phyloP scores from a whole-genome alignment of 2,329 filamentous ascomycete genomes.

The Colletotrichum plurivorum region DNA sequence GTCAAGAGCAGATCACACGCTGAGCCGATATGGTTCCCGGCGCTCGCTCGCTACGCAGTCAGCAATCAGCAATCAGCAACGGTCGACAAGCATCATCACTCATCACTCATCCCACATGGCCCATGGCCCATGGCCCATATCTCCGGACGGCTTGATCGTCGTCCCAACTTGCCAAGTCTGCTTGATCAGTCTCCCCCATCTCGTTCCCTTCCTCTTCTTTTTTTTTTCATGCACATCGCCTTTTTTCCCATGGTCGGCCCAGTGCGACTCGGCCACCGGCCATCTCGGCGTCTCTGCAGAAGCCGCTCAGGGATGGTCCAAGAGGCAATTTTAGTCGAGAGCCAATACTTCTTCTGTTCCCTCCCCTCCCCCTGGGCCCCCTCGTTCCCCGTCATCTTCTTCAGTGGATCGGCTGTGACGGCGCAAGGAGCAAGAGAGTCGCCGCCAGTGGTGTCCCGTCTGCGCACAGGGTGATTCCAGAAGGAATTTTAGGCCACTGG shows the following conservation, averaged over 20 bases:
- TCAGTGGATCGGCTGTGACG: conserved; percentile 40
- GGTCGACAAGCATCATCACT: neutral
- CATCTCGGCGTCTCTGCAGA: conserved; percentile 35
- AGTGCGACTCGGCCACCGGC: conserved; percentile 38
- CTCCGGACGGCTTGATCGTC: conserved; percentile 27
- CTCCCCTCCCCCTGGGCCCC: too few species aligned
- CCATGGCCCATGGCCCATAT: conserved; percentile 1
- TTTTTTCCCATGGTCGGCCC: conserved; percentile 26
- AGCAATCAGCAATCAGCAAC: neutral
- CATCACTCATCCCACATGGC: neutral
- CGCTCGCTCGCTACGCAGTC: neutral
- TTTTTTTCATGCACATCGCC: conserved; percentile 36
- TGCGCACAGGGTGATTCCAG: conserved; percentile 37
- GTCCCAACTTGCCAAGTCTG: conserved; percentile 13
- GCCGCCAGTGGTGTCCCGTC: neutral
- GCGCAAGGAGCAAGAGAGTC: conserved; percentile 15
- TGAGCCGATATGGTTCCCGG: conserved; percentile 13
- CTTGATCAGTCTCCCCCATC: neutral
- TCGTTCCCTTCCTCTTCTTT: too few species aligned
- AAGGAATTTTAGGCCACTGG: conserved; percentile 36
- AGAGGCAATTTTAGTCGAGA: conserved; percentile 40
- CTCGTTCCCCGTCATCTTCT: conserved; percentile 34
- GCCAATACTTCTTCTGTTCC: neutral
- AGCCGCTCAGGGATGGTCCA: conserved; percentile 37
- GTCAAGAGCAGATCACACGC: conserved; percentile 26